Evolutionary conservation across 2,329 filamentous ascomycete genomes (phyloP).

Genomic region (Pyrenophora seminiperda): DNA sequence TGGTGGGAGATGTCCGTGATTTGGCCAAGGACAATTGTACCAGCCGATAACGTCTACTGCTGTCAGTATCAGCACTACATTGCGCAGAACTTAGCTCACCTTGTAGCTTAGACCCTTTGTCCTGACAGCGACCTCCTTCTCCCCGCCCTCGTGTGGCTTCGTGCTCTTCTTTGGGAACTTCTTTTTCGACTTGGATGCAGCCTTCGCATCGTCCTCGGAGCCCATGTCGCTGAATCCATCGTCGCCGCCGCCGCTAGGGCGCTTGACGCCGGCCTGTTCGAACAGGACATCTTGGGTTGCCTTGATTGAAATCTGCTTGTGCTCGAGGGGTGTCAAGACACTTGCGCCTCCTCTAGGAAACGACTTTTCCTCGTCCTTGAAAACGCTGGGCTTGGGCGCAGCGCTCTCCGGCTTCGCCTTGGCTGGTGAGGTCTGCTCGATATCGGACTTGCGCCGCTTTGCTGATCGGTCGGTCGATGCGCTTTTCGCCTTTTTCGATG

Average conservation of each 20-base stretch:
- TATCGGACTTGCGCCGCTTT: constrained; percentile 48
- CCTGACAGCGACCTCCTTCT: constrained; percentile 61
- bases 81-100: constrained; percentile 56
- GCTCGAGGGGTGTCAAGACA: constrained; percentile 87
- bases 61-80: constrained; percentile 20
- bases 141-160: constrained; percentile 49
- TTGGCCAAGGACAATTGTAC: constrained; percentile 86
- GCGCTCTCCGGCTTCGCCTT: constrained; percentile 39
- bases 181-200: constrained; percentile 56
- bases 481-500: constrained; percentile 40
- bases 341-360: constrained; percentile 94
- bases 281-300: constrained; percentile 90
- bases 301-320: constrained; percentile 94
- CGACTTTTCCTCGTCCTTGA: constrained; percentile 79
- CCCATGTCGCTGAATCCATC: constrained; percentile 53
- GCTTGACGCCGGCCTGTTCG: constrained; percentile 72
- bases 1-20: constrained; percentile 79
- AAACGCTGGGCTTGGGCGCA: constrained; percentile 49
- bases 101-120: constrained; percentile 91
- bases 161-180: constrained; percentile 55
- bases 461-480: constrained; percentile 38
- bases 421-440: constrained; percentile 32
- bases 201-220: constrained; percentile 49
- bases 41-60: constrained; percentile 75
- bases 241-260: constrained; percentile 55